Percentiles rank a stretch among this genome's conserved stretches.
phyloP scores from a whole-genome alignment of 2,329 filamentous ascomycete genomes.

The Fusarium stilboides region DNA sequence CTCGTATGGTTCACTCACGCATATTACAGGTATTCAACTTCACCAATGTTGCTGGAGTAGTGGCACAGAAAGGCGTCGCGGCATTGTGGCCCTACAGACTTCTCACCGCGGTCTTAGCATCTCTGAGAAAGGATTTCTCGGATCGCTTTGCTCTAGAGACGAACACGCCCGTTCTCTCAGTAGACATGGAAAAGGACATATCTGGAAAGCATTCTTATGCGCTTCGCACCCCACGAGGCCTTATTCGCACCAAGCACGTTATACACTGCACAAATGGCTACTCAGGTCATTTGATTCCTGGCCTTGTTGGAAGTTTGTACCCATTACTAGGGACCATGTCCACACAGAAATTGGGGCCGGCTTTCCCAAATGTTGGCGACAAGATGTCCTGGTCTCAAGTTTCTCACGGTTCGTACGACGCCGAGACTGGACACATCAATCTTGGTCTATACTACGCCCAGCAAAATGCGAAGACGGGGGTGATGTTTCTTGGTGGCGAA shows the following conservation, averaged over 20 bases:
- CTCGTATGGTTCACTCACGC: too few relatives aligned
- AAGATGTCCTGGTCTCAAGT: constrained; percentile 64
- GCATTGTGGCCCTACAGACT: constrained; percentile 66
- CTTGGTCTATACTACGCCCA: constrained; percentile 47
- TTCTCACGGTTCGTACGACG: constrained; percentile 62
- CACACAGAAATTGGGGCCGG: constrained; percentile 58
- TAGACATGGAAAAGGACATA: constrained; percentile 41
- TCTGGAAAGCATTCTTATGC: constrained; percentile 53
- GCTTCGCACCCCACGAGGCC: constrained; percentile 62
- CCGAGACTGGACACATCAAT: constrained; percentile 60
- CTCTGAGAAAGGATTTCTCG: constrained; percentile 52
- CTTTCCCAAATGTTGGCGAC: constrained; percentile 48
- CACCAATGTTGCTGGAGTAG: constrained; percentile 48
- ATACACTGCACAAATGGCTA: constrained; percentile 72
- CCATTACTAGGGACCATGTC: constrained; percentile 64
- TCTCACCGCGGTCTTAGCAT: constrained; percentile 58
- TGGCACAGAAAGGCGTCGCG: constrained; percentile 59
- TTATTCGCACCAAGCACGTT: constrained; percentile 62
- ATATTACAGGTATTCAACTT: constrained; percentile 10
- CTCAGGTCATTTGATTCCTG: constrained; percentile 64
- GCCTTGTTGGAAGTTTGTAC: constrained; percentile 60
- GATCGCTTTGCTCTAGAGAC: constrained; percentile 56
- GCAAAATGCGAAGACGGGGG: constrained; percentile 52
- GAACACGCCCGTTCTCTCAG: constrained; percentile 51
- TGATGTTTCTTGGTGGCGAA: constrained; percentile 68